Base-by-base conservation (phyloP, 352 stramenopile species). In the Globisporangium emineosum region DNA sequence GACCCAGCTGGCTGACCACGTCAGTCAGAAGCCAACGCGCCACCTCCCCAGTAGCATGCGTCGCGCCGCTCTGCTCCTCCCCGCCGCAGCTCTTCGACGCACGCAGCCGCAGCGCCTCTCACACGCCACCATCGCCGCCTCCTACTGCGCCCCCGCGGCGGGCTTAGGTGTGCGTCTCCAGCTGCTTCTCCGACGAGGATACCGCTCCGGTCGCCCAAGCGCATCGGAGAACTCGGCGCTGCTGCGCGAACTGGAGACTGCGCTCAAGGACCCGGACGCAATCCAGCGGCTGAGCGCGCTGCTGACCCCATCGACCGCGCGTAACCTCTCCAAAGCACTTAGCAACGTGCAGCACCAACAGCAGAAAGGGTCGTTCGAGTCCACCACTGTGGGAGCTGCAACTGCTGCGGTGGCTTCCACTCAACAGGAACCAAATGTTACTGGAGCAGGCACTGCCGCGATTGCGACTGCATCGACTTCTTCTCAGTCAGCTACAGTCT, bases 311-410 rank as follows among this genome's bases (percentile, higher is more conserved):
- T 77, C 79, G 51, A 86, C 78, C 37, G 68, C 72, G 29, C 72
- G 77, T 15, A 81, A 86, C 49, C 70, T 91, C 55, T 74, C 79
- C 47, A 67, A 69, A 17, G 79, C 79, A 37, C 64, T 91, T 4
- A 62, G 51, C 15, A 61, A 52, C 27, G 67, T 79, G n/a, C 67
- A 64, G 43, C 55, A 30, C 25, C 51, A 57, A 10, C 37, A 45
- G n/a, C 43, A 51, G 43, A 33, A 43, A 19, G 19, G 52, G 30
- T 12, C 43, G n/a, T 17, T 51, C 43, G 43, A 15, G 54, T 67
- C 35, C 58, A 70, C 32, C 61, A 54, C 32, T 40, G 29, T 23
- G 8, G 30, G 35, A n/a, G n/a, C n/a, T n/a, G 5, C 45, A 4
- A 49, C 15, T 1, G 49, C 37, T 6, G 37, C 53, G 1, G 19